Evolutionary conservation across 225 moss, liverwort and hornwort species (phyloP), one percentile per base, ranked within the genome.

Genomic region (Bryum argenteum): DNA sequence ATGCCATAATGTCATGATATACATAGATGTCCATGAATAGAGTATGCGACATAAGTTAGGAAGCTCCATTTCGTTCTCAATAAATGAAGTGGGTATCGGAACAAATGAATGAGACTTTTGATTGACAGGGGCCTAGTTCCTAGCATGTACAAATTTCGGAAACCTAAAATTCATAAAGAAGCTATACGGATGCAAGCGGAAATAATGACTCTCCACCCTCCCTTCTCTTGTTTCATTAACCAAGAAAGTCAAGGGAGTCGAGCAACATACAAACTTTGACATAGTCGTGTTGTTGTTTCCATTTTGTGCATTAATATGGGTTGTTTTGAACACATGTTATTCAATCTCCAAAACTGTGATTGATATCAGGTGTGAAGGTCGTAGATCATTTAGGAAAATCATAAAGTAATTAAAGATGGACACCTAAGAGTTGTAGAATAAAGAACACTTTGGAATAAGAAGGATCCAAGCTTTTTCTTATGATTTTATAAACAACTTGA

Each of bases 51-150:
- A 26, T 26, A n/a, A n/a, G n/a, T n/a, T n/a, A n/a, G n/a, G n/a
- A n/a, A n/a, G n/a, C n/a, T n/a, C n/a, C n/a, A n/a, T n/a, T n/a
- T n/a, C n/a, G n/a, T n/a, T n/a, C n/a, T n/a, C n/a, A n/a, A n/a
- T 75, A 44, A 61, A 24, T 24, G 15, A 63, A 12, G 20, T 33
- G n/a, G n/a, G n/a, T n/a, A n/a, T n/a, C n/a, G n/a, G n/a, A n/a
- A n/a, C n/a, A n/a, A n/a, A n/a, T n/a, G n/a, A n/a, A n/a, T 33
- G 33, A 33, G 33, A n/a, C n/a, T 24, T 69, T 57, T 15, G n/a
- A 38, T 55, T 72, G 62, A 22, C 68, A 81, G 81, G 63, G 76
- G 72, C 43, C 81, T 51, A 37, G 63, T 68, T 76, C 76, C 76
- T 23, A 81, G 76, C 76, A 63, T 63, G 63, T 62, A 67, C 15